phyloP scores from a whole-genome alignment of 306 rosid species.

The Chamaecrista fasciculata region DNA sequence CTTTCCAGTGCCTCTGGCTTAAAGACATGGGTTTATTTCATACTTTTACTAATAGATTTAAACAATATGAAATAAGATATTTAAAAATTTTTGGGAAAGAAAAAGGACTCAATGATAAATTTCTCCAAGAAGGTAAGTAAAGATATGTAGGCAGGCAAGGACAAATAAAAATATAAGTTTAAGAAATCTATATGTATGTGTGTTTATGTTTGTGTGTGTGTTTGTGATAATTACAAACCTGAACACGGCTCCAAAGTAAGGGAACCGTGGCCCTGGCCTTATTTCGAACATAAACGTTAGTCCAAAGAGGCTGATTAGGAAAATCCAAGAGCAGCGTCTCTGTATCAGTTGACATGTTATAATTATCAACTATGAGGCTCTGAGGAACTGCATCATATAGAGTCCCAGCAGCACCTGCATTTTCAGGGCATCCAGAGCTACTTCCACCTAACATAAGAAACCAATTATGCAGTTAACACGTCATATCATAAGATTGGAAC shows the following conservation, averaged over 20 bases:
- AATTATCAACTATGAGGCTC: slow-evolving; percentile 76
- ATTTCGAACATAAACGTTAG: slow-evolving; percentile 85
- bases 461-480: slow-evolving; percentile 25
- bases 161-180: background rate
- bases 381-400: slow-evolving; percentile 94
- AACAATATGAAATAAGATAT: background rate
- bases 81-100: background rate
- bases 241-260: slow-evolving; percentile 98
- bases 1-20: background rate
- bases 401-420: slow-evolving; percentile 98
- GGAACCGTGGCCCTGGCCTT: slow-evolving; percentile 97
- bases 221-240: slow-evolving; percentile 67
- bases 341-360: slow-evolving; percentile 80
- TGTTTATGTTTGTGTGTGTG: too few species aligned
- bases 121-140: background rate
- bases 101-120: background rate
- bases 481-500: slow-evolving; percentile 20
- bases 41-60: background rate
- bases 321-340: slow-evolving; percentile 96
- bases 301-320: slow-evolving; percentile 94
- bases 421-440: slow-evolving; percentile 78
- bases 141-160: background rate
- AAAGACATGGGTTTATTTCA: slow-evolving; percentile 8
- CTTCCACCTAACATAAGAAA: slow-evolving; percentile 69
- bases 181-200: background rate